phyloP scores from a whole-genome alignment of 768 basidiomycete genomes.

The Phaeolepiota aurea region DNA sequence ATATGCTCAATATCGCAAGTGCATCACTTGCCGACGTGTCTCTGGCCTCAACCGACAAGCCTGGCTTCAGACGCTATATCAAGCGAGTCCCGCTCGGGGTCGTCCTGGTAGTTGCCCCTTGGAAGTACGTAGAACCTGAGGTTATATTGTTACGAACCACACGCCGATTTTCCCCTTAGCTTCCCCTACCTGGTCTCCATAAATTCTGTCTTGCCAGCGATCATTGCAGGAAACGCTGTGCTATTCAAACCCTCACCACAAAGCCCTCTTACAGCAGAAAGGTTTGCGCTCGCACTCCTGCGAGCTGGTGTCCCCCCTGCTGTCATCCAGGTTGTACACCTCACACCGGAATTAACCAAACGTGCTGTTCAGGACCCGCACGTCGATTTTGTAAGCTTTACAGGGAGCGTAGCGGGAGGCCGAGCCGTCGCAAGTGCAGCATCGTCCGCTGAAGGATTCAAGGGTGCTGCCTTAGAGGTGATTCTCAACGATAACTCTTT shows the following conservation, averaged over 20 bases:
- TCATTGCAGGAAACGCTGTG: constrained; percentile 86
- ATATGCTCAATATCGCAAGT: constrained; percentile 81
- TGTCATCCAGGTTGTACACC: constrained; percentile 68
- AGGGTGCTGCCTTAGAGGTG: constrained; percentile 82
- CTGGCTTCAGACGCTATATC: constrained; percentile 80
- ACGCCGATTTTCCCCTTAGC: constrained; percentile 25
- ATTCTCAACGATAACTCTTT: constrained; percentile 4
- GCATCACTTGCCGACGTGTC: constrained; percentile 65
- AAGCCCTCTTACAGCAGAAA: constrained; percentile 83
- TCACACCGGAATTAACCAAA: constrained; percentile 54
- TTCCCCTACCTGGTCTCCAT: constrained; percentile 86
- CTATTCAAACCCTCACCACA: constrained; percentile 96
- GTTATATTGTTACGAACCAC: not conserved
- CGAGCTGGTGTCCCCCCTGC: constrained; percentile 72
- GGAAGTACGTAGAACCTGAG: constrained; percentile 60
- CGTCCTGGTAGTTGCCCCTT: constrained; percentile 81
- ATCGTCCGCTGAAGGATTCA: constrained; percentile 60
- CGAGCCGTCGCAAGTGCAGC: constrained; percentile 67
- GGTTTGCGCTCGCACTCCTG: constrained; percentile 60
- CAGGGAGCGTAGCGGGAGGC: constrained; percentile 77
- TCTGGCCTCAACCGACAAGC: constrained; percentile 70
- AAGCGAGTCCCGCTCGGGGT: constrained; percentile 81
- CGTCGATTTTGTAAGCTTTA: constrained; percentile 85
- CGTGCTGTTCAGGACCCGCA: constrained; percentile 54
- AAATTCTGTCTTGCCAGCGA: constrained; percentile 87